Evolutionary conservation across 768 basidiomycete species (phyloP), one percentile per base, ranked within the genome.

Genomic region (Leccinellum albellum): DNA sequence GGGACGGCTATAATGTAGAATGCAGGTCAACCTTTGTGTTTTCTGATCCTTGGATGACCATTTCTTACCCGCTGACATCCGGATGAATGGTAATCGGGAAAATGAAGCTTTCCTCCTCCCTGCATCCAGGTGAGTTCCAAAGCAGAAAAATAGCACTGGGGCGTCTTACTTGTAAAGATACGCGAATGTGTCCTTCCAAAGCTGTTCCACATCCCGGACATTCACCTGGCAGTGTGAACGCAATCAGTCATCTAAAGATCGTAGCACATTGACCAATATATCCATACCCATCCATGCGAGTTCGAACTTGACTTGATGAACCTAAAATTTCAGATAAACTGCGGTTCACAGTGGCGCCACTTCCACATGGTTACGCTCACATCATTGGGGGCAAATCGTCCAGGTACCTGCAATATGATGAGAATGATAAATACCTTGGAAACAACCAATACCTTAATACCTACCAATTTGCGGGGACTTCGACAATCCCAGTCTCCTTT

Each of bases 81-180:
- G 89, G 88, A 62, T 90, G 89, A 40, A 91, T 87, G 2, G 88
- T 89, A 56, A 90, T 80, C 0, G 87, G 87, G 62, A 88, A 86
- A n/a, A 85, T 78, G 56, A 87, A 85, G 66, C 82, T 78, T 61
- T 82, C 79, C 68, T 86, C 82, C 59, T 85, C 84, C 46, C 83
- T 82, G 54, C 26, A 42, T 61, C 35, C 50, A 58, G 53, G 23
- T 60, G n/a, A 50, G 21, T n/a, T 45, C 15, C 29, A 23, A 31
- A 15, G 31, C 17, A 49, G 31, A 17, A 10, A 46, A 28, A 26
- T n/a, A 26, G 44, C 13, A 45, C 12, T 12, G 26, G 15, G 29
- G 29, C 28, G 10, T 40, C 32, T 63, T 59, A 82, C 84, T 81
- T 73, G 68, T 88, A 88, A 50, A 79, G 80, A 64, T 89, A 89